Base-by-base conservation (phyloP, 371 early-diverging fungal genomes). In the Haplosporangium sp. region DNA sequence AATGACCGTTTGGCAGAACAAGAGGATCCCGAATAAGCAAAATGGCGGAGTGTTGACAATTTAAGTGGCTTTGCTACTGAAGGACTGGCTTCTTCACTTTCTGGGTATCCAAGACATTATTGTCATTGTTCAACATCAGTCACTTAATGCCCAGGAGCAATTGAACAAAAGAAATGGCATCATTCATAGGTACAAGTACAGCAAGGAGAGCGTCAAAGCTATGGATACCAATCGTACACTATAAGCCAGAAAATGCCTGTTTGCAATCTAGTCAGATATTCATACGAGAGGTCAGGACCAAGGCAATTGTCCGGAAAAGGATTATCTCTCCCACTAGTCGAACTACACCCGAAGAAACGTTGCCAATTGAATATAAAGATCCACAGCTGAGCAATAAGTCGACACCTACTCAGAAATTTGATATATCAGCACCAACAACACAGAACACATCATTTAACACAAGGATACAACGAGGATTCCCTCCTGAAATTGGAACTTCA, bases 281-380 rank as follows among this genome's bases (percentile, higher is more conserved):
- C 6, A n/a, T 37, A 15, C 65, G 75, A 9, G 62, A 61, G 15
- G 50, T 75, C 27, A 42, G 75, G 35, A 75, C 75, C 34, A 60
- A 61, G 56, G 57, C 70, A 13, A 45, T 65, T n/a, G 9, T 40
- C 27, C 69, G 62, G 9, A 44, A 45, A 58, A 75, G 61, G 60
- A 57, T 69, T 53, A 20, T 44, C 35, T 19, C 61, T 2, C 9
- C 64, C 0, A 20, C 37, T 9, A 52, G 37, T n/a, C 52, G 61
- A 59, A 1, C 52, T 17, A 20, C 19, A 19, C 15, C 56, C 5
- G n/a, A 55, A 2, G 50, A 59, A 37, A 39, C 52, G 17, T 40
- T 56, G 45, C 27, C 20, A 20, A 34, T 55, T 13, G 27, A 27
- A 55, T 20, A 6, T 27, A 8, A 34, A 4, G 27, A 9, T 55